Percentiles rank a stretch among this genome's conserved stretches.
phyloP scores from a whole-genome alignment of 108 stramenopile genomes.

The Schizochytrium sp. region DNA sequence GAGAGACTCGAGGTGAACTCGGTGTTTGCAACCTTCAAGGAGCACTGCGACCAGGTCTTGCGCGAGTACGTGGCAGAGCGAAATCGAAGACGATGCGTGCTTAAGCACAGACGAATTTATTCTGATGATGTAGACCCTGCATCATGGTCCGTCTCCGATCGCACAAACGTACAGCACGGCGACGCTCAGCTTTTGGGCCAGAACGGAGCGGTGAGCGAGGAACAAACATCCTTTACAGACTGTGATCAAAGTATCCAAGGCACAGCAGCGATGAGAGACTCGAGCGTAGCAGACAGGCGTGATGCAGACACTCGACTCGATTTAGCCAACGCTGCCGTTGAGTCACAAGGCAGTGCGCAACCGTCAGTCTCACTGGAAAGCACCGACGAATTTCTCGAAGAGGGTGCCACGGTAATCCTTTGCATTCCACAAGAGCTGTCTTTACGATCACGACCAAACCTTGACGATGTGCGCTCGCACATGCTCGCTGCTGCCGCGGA shows the following conservation, averaged over 20 bases:
- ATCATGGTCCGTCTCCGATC: not conserved
- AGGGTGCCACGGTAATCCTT: not conserved
- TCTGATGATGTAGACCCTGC: not conserved
- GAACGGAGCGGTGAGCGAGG: no score
- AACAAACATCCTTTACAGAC: no score
- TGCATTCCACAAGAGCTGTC: not conserved
- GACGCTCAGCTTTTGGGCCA: no score
- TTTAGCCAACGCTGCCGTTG: no score
- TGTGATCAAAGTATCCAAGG: no score
- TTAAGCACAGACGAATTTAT: not conserved
- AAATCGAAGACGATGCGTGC: not conserved
- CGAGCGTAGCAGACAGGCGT: no score
- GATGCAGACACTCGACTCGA: no score
- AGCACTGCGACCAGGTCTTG: not conserved
- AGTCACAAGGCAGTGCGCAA: no score
- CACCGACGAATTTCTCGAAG: not conserved
- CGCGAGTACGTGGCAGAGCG: not conserved
- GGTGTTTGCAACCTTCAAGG: not conserved
- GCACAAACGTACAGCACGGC: no score
- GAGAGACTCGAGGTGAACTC: not conserved
- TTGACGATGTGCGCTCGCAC: not conserved
- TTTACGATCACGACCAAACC: not conserved
- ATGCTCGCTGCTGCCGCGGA: not conserved
- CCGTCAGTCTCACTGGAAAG: not conserved
- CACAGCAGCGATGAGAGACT: no score